These are phyloP conservation scores for Solanum appendiculatum DNA, from an alignment of 257 asterid species.

Conservation along the genomic window DNA sequence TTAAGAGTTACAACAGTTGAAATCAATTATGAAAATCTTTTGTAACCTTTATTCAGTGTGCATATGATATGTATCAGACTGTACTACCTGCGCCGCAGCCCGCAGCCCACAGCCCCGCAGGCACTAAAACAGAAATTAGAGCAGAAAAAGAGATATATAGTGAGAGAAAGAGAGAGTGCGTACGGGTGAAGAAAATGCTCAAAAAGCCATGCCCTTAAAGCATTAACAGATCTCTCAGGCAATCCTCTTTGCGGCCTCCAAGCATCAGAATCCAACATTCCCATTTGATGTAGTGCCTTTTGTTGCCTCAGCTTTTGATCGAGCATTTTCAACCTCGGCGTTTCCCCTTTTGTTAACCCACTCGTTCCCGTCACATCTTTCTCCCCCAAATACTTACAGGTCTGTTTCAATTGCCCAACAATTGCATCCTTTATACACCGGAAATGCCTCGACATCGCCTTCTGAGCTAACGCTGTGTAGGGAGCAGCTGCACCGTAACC, in stretches of 20 bases:
- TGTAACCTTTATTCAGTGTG: background rate
- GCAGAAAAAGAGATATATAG: background rate
- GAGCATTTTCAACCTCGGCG: constrained; percentile 53
- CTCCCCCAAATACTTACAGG: constrained; percentile 59
- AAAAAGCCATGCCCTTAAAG: constrained; percentile 72
- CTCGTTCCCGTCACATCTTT: constrained; percentile 24
- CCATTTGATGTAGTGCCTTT: constrained; percentile 48
- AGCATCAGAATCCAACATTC: constrained; percentile 53
- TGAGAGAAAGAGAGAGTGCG: background rate
- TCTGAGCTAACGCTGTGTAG: constrained; percentile 58
- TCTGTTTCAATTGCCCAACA: constrained; percentile 32
- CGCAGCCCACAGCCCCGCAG: background rate
- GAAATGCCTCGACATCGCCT: constrained; percentile 83
- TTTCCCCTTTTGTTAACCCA: constrained; percentile 64
- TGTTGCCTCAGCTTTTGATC: constrained; percentile 63
- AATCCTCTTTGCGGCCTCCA: constrained; percentile 89
- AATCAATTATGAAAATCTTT: background rate
- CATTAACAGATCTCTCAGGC: constrained; percentile 66
- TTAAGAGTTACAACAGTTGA: background rate
- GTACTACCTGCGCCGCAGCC: background rate
- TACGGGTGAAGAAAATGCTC: constrained; percentile 91
- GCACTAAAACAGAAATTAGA: background rate
- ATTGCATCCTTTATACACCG: constrained; percentile 69
- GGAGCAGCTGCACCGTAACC: constrained; percentile 58
- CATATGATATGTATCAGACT: background rate